These are phyloP conservation scores for Ascochyta koolunga DNA, from an alignment of 2,329 filamentous ascomycete genomes.

Conservation along the genomic window DNA sequence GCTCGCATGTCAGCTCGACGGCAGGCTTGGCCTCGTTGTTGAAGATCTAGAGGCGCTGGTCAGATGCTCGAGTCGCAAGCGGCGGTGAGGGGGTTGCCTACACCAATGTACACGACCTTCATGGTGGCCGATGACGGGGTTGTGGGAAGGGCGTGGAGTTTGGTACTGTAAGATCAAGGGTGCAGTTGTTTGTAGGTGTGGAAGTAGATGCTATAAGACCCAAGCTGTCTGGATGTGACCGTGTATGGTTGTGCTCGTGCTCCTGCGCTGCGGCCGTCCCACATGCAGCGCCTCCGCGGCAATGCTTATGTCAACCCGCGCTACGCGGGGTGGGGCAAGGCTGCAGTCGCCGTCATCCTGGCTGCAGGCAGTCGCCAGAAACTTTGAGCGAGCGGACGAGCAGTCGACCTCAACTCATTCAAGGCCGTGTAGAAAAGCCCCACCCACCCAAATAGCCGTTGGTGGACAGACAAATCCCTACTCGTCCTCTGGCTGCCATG, in stretches of 20 bases:
- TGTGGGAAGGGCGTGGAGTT: neutral
- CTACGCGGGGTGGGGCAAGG: conserved; percentile 33
- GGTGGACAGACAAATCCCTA: neutral
- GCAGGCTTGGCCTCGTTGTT: conserved; percentile 78
- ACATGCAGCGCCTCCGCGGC: conserved; percentile 2
- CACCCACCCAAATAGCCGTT: neutral
- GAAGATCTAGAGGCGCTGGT: conserved; percentile 66
- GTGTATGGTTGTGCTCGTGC: conserved; percentile 1
- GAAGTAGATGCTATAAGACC: neutral
- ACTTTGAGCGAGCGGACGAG: conserved; percentile 6
- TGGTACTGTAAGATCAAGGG: neutral
- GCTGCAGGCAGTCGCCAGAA: no score
- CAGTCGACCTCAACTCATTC: conserved; percentile 4
- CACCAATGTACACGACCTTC: conserved; percentile 89
- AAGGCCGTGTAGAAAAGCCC: neutral
- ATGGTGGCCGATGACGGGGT: conserved; percentile 56
- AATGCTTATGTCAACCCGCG: conserved; percentile 27
- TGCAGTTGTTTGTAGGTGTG: neutral
- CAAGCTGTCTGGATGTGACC: conserved; percentile 6
- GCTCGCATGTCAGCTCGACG: conserved; percentile 76
- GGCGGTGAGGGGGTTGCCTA: conserved; percentile 56
- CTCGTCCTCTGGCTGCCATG: conserved; percentile 32
- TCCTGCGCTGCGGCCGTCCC: neutral
- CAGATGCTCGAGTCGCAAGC: conserved; percentile 16
- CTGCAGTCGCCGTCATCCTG: conserved; percentile 25